phyloP scores from a whole-genome alignment of 495 filamentous ascomycete genomes.

The Tuber umbilicatum region DNA sequence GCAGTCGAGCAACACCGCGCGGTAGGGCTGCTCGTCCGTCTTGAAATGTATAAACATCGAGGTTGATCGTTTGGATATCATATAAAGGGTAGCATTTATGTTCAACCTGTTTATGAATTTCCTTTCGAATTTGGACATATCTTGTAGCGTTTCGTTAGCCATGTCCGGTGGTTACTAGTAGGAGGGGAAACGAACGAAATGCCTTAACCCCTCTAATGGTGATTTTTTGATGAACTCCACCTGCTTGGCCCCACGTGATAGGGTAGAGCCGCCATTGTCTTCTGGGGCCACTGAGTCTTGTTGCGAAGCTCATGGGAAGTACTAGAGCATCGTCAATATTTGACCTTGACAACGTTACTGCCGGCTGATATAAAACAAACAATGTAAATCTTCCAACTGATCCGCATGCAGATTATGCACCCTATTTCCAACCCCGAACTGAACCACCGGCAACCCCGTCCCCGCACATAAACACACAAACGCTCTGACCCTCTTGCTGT shows the following conservation, averaged over 20 bases:
- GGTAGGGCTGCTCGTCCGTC: neutral
- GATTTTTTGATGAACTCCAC: neutral
- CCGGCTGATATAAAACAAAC: neutral
- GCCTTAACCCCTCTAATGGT: constrained; percentile 4
- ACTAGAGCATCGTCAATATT: neutral
- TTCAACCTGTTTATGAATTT: constrained; percentile 7
- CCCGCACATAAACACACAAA: neutral
- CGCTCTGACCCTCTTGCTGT: neutral
- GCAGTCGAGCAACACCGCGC: constrained; percentile 4
- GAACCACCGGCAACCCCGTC: neutral
- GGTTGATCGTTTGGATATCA: neutral
- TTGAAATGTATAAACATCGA: constrained; percentile 8
- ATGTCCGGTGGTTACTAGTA: neutral
- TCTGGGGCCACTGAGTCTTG: neutral
- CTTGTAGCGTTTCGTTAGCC: neutral
- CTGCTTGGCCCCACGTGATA: neutral
- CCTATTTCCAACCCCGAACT: neutral
- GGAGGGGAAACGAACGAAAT: neutral
- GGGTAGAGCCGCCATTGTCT: constrained; percentile 8
- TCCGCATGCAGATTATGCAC: neutral
- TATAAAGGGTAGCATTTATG: neutral
- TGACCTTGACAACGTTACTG: neutral
- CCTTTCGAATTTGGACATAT: constrained; percentile 9
- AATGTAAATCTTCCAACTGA: neutral
- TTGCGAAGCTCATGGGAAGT: constrained; percentile 7